Conservation (phyloP, 2,329 filamentous ascomycete genomes). For the Blastomyces emzantsi region DNA sequence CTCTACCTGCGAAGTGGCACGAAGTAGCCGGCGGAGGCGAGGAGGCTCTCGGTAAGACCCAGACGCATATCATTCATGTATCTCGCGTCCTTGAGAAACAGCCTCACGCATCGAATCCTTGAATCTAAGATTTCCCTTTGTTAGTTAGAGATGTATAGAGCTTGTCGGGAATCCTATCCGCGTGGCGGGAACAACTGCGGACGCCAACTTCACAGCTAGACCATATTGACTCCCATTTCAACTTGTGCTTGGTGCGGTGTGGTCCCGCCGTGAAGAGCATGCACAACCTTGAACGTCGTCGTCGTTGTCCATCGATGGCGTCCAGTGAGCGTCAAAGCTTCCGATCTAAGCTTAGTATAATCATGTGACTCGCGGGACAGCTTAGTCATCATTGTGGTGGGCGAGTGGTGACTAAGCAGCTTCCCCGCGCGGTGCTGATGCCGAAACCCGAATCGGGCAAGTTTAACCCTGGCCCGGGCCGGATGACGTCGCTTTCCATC, state of each 20-base stretch:
- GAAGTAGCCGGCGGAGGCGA: background rate
- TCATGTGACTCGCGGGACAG: background rate
- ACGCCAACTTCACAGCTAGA: background rate
- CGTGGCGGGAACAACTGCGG: background rate
- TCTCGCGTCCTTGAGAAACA: background rate
- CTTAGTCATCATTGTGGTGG: background rate
- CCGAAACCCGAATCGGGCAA: background rate
- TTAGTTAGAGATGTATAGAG: background rate
- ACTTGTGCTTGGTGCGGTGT: background rate
- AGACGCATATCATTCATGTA: background rate
- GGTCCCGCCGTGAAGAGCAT: background rate
- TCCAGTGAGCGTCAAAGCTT: no score
- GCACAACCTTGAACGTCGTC: no score
- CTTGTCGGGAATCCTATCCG: background rate
- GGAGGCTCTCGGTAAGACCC: background rate
- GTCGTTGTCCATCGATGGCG: no score
- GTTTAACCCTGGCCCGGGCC: background rate
- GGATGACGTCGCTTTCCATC: constrained; percentile 2
- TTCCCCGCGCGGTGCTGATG: background rate
- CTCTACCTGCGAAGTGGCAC: background rate
- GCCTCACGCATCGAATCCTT: background rate
- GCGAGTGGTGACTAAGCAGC: background rate
- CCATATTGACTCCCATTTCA: background rate
- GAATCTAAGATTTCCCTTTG: background rate
- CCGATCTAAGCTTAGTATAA: background rate